Conservation (phyloP, 371 early-diverging fungal genomes). For the Phascolomyces articulosus region DNA sequence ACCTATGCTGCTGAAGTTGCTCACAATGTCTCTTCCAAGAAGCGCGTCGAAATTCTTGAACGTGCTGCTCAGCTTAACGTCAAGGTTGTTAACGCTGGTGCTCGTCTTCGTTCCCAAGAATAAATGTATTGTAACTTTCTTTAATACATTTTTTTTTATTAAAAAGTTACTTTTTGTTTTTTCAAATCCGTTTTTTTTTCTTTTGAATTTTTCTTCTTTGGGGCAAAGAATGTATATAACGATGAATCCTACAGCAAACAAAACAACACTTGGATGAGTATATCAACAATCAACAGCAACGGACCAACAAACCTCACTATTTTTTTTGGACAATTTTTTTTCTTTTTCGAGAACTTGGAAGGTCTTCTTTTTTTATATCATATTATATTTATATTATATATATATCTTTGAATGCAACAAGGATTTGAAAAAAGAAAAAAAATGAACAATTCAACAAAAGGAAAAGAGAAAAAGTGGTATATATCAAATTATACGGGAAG, state of each 20-base stretch:
- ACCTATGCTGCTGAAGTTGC: constrained; percentile 99
- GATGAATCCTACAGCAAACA: too few relatives aligned
- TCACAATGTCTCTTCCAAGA: constrained; percentile 97
- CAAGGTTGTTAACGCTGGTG: constrained; percentile 97
- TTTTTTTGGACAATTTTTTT: neutral
- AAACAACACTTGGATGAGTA: neutral
- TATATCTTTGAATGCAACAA: neutral
- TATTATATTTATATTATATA: constrained; percentile 5
- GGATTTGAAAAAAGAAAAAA: neutral
- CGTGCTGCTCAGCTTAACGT: constrained; percentile 98
- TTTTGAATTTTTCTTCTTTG: too few relatives aligned
- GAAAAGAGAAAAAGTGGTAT: neutral
- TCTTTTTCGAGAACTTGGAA: neutral
- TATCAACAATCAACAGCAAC: neutral
- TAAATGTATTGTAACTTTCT: constrained; percentile 38
- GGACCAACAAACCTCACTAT: too few relatives aligned
- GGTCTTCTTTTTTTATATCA: too few relatives aligned
- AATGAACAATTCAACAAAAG: neutral
- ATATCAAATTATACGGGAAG: neutral
- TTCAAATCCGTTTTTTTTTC: too few relatives aligned
- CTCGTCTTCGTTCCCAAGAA: constrained; percentile 93
- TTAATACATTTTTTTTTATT: neutral
- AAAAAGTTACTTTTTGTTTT: neutral
- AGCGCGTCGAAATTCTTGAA: constrained; percentile 96
- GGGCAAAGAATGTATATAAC: too few relatives aligned